Base-by-base conservation (phyloP, 129 eudicot genomes). In the Centella asiatica region DNA sequence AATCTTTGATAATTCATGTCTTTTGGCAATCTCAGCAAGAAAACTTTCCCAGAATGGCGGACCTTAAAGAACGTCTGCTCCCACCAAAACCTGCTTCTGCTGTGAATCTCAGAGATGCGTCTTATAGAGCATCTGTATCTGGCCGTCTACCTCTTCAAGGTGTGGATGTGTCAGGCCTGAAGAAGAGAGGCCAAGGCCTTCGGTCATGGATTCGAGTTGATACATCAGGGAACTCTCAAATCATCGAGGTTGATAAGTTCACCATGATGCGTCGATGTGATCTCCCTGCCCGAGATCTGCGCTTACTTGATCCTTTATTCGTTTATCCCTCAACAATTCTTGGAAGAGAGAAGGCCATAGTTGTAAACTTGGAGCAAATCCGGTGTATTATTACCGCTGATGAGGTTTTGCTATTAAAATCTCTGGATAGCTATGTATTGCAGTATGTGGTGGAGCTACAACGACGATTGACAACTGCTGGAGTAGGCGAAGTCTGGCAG, bases 161-260 rank as follows among this genome's bases (percentile, higher is more conserved):
- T 5, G 84, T 90, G 49, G 97, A 86, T 69, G 88, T 87, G 42
- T 42, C 57, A 20, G 94, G 94, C 60, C 71, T 86, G 37, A 87
- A 87, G 61, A 92, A 92, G 62, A 87, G 98, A 12, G 98, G 98
- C 29, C 98, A 92, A 68, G 83, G 98, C 58, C 78, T 84, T 71
- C 87, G 98, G 12, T 92, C 98, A 52, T 92, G 98, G 98, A 92
- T 87, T 56, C 90, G 94, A 26, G 94, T 92, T 63, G 98, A 92
- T 70, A 39, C 78, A 42, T 67, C 85, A 14, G 95, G 94, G 31
- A 76, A 83, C 34, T 87, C 95, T 4, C 87, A 85, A 68, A 76
- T 84, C 39, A 84, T 92, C 4, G 95, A 92, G 76, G 84, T 87
- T 58, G 95, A 92, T 72, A 92, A 92, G 77, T 84, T 84, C 68